Conservation (phyloP, 2,329 filamentous ascomycete genomes). For the Sclerotinia borealis region DNA sequence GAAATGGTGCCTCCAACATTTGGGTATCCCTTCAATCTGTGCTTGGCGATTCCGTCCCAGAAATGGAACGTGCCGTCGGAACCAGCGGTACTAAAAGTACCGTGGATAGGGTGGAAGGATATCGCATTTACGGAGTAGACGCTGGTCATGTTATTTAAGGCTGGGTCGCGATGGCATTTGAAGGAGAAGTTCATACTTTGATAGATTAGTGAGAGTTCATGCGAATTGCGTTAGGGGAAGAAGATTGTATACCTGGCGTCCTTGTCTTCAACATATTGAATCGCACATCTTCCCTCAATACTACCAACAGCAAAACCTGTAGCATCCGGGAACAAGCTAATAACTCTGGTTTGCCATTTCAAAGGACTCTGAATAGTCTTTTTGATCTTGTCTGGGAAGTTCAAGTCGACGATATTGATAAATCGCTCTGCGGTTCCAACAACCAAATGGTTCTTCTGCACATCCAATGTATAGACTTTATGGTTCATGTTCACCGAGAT, state of each 20-base stretch:
- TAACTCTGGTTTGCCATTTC: slow-evolving; percentile 95
- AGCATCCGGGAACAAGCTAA: slow-evolving; percentile 90
- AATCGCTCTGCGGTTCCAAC: slow-evolving; percentile 91
- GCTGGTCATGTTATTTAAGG: slow-evolving; percentile 70
- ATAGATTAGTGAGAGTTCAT: slow-evolving; percentile 2
- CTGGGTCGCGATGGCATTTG: slow-evolving; percentile 90
- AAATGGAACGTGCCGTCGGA: slow-evolving; percentile 95
- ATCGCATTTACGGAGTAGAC: slow-evolving; percentile 97
- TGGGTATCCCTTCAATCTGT: slow-evolving; percentile 83
- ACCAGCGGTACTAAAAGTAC: slow-evolving; percentile 96
- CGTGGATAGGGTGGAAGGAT: slow-evolving; percentile 92
- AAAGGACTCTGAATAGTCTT: slow-evolving; percentile 94
- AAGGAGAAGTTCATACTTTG: slow-evolving; percentile 88
- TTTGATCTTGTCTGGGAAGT: slow-evolving; percentile 84
- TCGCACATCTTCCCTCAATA: slow-evolving; percentile 94
- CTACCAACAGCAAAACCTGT: slow-evolving; percentile 91
- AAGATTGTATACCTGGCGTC: slow-evolving; percentile 54
- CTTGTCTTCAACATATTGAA: slow-evolving; percentile 97
- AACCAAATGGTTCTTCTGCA: slow-evolving; percentile 81
- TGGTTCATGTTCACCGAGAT: slow-evolving; percentile 65
- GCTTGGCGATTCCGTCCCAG: slow-evolving; percentile 91
- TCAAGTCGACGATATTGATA: slow-evolving; percentile 91
- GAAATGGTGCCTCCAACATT: slow-evolving; percentile 81
- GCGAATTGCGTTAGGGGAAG: neutral
- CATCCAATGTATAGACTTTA: slow-evolving; percentile 85